Base-by-base conservation (phyloP, 2,329 filamentous ascomycete genomes). In the Chaetothyriales sp. region DNA sequence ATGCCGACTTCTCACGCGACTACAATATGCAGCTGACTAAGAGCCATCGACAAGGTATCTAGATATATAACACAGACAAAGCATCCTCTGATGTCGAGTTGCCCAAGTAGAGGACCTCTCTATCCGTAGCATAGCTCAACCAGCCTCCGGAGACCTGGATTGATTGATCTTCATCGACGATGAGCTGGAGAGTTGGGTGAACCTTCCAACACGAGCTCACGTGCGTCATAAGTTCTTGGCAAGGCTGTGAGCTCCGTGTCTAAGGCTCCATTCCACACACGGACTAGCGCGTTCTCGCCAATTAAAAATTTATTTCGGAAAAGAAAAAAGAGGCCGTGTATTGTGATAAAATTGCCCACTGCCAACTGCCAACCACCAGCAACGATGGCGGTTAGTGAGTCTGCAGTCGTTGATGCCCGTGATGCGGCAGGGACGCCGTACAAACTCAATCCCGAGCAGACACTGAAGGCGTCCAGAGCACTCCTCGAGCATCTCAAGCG, bases 401-500 rank as follows among this genome's bases (percentile, higher is more conserved):
- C 32, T 39, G 32, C 15, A 15, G 32, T 15, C 15, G 7, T 15
- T 15, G 32, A 39, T 39, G 1, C 32, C 32, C 32, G 8, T 15
- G 32, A 10, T 2, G 9, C 32, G 5, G 28, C 45, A 44, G 51
- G 53, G 7, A 54, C 58, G 42, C 71, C 71, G 6, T 73, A 74
- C 51, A 70, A 73, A 56, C 63, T 74, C 10, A 68, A 73, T 42
- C 65, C 67, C 52, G 65, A 63, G 44, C 61, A 82, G 69, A 77
- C 78, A 49, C 65, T 75, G 54, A 75, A 73, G 67, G 79, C 79
- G 55, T 76, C 77, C 42, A 73, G 71, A 52, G 78, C 78, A 22
- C 72, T 83, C 48, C 65, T 81, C 57, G 66, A 70, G 59, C 74
- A 79, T 61, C 77, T 80, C 61, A 73, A 74, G 63, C 70, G 70